Evolutionary conservation across 768 basidiomycete species (phyloP).

Genomic region (Kwoniella pini): DNA sequence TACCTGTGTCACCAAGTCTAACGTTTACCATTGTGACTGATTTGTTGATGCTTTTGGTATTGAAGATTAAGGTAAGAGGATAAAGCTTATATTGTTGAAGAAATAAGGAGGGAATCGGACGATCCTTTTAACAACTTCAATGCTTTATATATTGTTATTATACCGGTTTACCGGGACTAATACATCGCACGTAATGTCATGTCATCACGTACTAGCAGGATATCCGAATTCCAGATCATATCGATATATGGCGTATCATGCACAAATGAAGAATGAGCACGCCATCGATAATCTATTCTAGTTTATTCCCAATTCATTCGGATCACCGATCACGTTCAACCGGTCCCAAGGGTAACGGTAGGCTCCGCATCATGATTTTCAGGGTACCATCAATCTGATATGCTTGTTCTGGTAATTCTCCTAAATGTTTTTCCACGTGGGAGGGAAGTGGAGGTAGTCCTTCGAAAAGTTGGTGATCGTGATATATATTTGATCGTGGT

Average conservation of each 20-base stretch:
- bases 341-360: too few species aligned
- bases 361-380: too few species aligned
- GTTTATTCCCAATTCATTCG: too few species aligned
- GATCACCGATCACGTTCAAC: too few species aligned
- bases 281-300: too few species aligned
- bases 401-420: too few species aligned
- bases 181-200: constrained; percentile 3
- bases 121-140: background rate
- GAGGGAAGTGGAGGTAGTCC: constrained; percentile 1
- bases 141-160: background rate
- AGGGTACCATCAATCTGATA: too few species aligned
- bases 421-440: background rate
- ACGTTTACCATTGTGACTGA: constrained; percentile 41
- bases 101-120: constrained; percentile 4
- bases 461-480: background rate
- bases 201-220: background rate
- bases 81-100: background rate
- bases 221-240: constrained; percentile 4
- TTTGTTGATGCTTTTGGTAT: background rate
- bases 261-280: background rate
- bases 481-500: background rate
- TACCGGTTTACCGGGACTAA: background rate
- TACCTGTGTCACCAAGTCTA: constrained; percentile 64
- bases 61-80: background rate
- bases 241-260: background rate